Evolutionary conservation across 768 basidiomycete genomes (phyloP), one percentile per base, ranked within the genome.

Genomic region (Galerina sulciceps): DNA sequence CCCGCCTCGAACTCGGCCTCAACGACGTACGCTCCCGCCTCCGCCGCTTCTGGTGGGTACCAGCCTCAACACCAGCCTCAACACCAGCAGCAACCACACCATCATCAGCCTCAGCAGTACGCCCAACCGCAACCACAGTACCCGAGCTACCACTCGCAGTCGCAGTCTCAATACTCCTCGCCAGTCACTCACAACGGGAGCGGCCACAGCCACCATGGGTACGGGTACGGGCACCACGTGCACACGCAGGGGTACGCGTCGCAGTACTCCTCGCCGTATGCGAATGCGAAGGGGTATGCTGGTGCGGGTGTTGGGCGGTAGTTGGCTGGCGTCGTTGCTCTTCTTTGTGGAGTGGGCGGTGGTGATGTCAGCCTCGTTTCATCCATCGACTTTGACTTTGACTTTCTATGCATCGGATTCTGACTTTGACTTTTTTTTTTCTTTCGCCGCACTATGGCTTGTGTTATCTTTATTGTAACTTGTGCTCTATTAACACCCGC

Each of bases 141-240:
- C 36, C 18, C 31, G 6, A 50, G 35, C 18, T 34, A 18, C 14
- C 40, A 51, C 36, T 51, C 49, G 23, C 46, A 56, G 10, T 60
- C 58, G 36, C 58, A 59, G 18, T 59, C 59, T 2, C 59, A 60
- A 31, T 60, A 55, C 23, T 60, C 59, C 6, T 60, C 59, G 18
- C 59, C 59, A n/a, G 59, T 60, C 0, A 49, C 46, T n/a, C n/a
- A n/a, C n/a, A n/a, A n/a, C n/a, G n/a, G n/a, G n/a, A n/a, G n/a
- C n/a, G n/a, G n/a, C n/a, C n/a, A n/a, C n/a, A n/a, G n/a, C n/a
- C n/a, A n/a, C 2, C 53, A 60, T 45, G 38, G n/a, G 42, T 43
- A n/a, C 13, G 47, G 48, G 13, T 23, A 34, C 45, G 57, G 26
- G 14, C 44, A 50, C 13, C 48, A 48, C 10, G 48, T 20, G 14